Evolutionary conservation across 2,329 filamentous ascomycete genomes (phyloP).

Genomic region (Gyromitra esculenta): DNA sequence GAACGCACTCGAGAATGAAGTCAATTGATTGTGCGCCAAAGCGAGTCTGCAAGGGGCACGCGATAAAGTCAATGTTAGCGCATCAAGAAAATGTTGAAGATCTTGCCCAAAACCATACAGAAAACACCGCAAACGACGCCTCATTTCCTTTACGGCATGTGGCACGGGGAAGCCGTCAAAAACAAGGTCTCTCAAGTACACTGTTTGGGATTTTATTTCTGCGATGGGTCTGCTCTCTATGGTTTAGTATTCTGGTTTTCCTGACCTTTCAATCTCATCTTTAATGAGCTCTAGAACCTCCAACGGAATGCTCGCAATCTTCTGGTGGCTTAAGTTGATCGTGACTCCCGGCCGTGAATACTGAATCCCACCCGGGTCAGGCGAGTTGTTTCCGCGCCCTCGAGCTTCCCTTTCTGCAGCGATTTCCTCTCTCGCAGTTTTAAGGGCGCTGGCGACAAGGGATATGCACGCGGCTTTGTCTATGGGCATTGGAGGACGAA

Average conservation of each 20-base stretch:
- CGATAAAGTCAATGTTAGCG: conserved; percentile 36
- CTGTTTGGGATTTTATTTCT: conserved; percentile 23
- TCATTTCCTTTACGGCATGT: conserved; percentile 18
- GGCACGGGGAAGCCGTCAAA: conserved; percentile 9
- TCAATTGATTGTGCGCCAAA: conserved; percentile 65
- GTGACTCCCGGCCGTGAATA: conserved; percentile 60
- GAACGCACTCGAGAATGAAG: conserved; percentile 56
- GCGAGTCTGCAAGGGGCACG: conserved; percentile 61
- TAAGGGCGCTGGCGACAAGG: conserved; percentile 51
- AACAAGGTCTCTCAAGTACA: conserved; percentile 17
- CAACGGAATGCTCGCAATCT: conserved; percentile 64
- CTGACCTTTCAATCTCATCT: conserved; percentile 66
- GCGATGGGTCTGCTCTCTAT: conserved; percentile 2
- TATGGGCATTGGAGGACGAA: conserved; percentile 45
- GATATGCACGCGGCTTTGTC: conserved; percentile 53
- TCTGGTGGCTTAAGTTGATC: conserved; percentile 65
- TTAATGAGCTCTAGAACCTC: conserved; percentile 66
- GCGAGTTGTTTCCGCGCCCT: conserved; percentile 31
- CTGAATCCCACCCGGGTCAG: conserved; percentile 34
- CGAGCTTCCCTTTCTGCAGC: conserved; percentile 31
- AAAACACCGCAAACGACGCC: conserved; percentile 29
- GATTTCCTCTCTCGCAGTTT: conserved; percentile 45
- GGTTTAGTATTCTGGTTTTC: conserved; percentile 42
- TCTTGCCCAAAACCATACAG: conserved; percentile 22
- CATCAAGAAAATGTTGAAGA: conserved; percentile 36